phyloP scores from a whole-genome alignment of 345 rosid genomes.

The Linum trigynum region DNA sequence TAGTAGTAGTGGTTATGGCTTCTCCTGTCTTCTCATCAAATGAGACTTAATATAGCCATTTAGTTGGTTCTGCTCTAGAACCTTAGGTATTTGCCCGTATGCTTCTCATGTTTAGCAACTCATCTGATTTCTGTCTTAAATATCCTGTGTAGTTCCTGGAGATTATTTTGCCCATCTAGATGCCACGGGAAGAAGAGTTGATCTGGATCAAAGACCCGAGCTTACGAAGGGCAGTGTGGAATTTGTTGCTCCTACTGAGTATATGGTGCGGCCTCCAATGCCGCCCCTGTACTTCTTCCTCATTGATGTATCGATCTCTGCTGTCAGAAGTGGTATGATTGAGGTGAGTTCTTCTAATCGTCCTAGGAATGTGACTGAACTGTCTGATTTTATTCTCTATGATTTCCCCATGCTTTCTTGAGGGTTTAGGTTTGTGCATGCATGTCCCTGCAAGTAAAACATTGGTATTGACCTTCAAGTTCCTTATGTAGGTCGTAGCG shows the following conservation, averaged over 20 bases:
- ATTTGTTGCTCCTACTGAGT: slow-evolving; percentile 93
- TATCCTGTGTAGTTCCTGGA: slow-evolving; percentile 61
- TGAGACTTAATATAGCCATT: background rate
- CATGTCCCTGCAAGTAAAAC: background rate
- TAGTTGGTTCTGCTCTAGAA: background rate
- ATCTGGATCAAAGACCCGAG: slow-evolving; percentile 92
- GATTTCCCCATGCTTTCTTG: background rate
- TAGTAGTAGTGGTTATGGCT: too few species aligned
- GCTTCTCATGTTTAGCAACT: slow-evolving; percentile 8
- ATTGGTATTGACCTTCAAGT: background rate
- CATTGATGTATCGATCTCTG: slow-evolving; percentile 86
- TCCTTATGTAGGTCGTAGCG: slow-evolving; percentile 58
- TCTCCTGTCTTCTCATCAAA: background rate
- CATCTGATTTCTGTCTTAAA: slow-evolving; percentile 5
- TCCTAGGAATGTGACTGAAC: background rate
- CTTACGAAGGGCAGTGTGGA: slow-evolving; percentile 91
- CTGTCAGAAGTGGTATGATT: slow-evolving; percentile 85
- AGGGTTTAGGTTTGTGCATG: background rate
- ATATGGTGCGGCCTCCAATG: slow-evolving; percentile 99
- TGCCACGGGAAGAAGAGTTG: slow-evolving; percentile 83
- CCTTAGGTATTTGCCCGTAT: background rate
- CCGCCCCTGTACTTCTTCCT: slow-evolving; percentile 93
- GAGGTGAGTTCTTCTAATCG: slow-evolving; percentile 52
- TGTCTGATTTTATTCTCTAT: background rate
- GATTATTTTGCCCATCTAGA: slow-evolving; percentile 91